These are phyloP conservation scores for Flaveria trinervia DNA, from an alignment of 129 eudicot genomes.

Conservation along the genomic window DNA sequence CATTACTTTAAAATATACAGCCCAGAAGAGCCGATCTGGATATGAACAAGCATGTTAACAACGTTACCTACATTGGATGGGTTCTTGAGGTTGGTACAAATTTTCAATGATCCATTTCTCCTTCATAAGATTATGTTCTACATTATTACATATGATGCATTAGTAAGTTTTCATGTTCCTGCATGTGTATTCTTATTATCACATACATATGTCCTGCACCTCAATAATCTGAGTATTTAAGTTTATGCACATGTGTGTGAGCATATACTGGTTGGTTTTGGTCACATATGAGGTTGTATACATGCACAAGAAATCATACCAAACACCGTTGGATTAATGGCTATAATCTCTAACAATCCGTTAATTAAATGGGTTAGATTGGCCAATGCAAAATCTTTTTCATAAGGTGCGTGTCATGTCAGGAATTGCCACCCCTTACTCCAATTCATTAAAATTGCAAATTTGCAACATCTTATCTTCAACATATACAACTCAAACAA, in stretches of 20 bases:
- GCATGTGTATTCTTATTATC: neutral
- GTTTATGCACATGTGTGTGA: neutral
- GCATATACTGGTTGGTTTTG: neutral
- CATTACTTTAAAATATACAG: constrained; percentile 37
- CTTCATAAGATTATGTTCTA: neutral
- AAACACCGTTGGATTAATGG: neutral
- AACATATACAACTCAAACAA: neutral
- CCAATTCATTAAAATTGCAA: neutral
- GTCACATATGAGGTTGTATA: neutral
- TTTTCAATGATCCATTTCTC: neutral
- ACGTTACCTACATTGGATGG: constrained; percentile 95
- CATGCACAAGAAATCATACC: neutral
- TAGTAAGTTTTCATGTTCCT: neutral
- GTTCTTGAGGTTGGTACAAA: constrained; percentile 68
- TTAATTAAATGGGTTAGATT: neutral
- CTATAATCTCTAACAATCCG: neutral
- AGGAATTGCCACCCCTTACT: neutral
- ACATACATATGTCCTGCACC: neutral
- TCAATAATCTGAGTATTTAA: neutral
- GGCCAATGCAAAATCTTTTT: neutral
- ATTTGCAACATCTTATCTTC: neutral
- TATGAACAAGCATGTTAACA: constrained; percentile 98
- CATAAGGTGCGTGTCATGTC: neutral
- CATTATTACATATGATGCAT: neutral
- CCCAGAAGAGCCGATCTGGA: constrained; percentile 94